Conservation (phyloP, 345 rosid genomes). For the Nasturtium officinale region DNA sequence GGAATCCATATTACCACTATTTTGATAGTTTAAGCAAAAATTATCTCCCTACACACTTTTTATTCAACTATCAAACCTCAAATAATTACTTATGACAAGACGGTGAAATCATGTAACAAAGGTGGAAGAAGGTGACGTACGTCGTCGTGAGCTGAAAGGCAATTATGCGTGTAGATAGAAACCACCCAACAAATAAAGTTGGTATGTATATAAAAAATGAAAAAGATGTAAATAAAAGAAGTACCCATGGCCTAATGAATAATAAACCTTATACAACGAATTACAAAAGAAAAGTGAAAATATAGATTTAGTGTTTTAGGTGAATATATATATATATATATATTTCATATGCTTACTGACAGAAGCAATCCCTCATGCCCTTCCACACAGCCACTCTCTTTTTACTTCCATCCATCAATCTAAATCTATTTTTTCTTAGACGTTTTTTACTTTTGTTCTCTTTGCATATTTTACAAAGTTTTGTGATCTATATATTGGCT, state of each 20-base stretch:
- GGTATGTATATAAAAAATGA: neutral
- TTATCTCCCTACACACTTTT: neutral
- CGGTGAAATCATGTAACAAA: constrained; percentile 38
- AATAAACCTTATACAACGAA: neutral
- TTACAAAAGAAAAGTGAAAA: neutral
- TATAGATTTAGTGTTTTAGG: constrained; percentile 31
- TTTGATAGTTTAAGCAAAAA: neutral
- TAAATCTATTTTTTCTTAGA: constrained; percentile 23
- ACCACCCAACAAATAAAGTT: constrained; percentile 24
- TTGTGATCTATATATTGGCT: neutral
- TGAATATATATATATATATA: constrained; percentile 7
- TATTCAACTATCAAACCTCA: constrained; percentile 20
- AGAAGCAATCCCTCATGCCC: constrained; percentile 47
- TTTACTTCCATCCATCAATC: constrained; percentile 42
- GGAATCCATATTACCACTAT: neutral
- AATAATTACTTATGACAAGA: constrained; percentile 39
- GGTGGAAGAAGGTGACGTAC: constrained; percentile 34
- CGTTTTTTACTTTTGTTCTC: neutral
- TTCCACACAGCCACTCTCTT: constrained; percentile 34
- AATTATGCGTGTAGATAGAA: constrained; percentile 41
- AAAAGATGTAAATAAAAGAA: too few relatives aligned
- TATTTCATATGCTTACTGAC: constrained; percentile 45
- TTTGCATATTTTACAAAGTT: neutral
- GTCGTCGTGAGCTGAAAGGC: constrained; percentile 36
- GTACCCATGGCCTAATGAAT: neutral